These are phyloP conservation scores for Stenocarpella maydis DNA, from an alignment of 2,329 filamentous ascomycete genomes.

Conservation along the genomic window DNA sequence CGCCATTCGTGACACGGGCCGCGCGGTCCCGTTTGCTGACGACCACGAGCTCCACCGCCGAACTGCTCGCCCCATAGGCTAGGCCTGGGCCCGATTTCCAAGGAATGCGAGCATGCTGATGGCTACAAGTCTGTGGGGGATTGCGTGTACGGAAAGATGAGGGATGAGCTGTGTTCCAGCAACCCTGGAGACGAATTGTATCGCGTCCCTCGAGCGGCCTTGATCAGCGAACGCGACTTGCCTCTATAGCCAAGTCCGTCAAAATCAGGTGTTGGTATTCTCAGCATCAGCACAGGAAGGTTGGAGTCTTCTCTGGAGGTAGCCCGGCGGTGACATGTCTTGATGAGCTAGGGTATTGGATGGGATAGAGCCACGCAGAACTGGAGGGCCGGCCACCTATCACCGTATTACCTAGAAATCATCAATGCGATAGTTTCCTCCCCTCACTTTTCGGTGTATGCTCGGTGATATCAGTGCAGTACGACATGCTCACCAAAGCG, in stretches of 20 bases:
- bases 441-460: background rate
- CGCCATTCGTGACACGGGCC: background rate
- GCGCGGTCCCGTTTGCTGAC: background rate
- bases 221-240: background rate
- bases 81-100: background rate
- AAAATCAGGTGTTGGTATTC: background rate
- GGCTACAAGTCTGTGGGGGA: background rate
- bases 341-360: background rate
- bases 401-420: background rate
- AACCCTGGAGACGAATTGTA: background rate
- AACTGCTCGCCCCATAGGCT: background rate
- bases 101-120: background rate
- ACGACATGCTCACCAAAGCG: background rate
- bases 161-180: background rate
- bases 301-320: background rate
- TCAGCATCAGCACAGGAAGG: too few relatives aligned
- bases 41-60: background rate
- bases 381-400: background rate
- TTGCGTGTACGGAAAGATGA: background rate
- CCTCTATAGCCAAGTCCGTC: background rate
- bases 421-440: background rate
- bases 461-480: background rate
- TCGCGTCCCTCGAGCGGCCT: background rate
- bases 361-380: background rate
- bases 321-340: background rate